Evolutionary conservation across 2,329 filamentous ascomycete species (phyloP).

Genomic region (Akanthomyces muscarius): DNA sequence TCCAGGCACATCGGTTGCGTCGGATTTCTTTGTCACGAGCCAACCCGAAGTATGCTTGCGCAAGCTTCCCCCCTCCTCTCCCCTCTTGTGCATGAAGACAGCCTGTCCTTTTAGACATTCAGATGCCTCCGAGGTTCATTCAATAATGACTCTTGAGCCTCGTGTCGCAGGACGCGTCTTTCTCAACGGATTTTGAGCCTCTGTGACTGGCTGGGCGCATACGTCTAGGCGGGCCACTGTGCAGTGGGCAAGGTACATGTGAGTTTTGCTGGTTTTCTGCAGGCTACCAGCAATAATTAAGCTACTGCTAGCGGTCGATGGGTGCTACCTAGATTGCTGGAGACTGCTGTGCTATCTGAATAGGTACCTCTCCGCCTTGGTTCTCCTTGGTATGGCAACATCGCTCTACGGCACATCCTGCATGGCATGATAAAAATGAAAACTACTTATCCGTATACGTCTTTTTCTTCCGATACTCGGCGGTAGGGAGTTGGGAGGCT

Average conservation of each 20-base stretch:
- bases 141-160: background rate
- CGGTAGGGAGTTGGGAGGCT: background rate
- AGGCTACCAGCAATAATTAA: background rate
- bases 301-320: background rate
- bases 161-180: constrained; percentile 1
- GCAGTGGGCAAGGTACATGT: background rate
- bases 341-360: no score
- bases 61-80: background rate
- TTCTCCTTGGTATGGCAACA: background rate
- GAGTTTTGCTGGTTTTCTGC: background rate
- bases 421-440: background rate
- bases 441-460: background rate
- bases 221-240: background rate
- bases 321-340: background rate
- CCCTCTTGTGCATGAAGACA: background rate
- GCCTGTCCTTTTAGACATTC: constrained; percentile 1
- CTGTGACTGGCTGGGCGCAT: background rate
- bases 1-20: constrained; percentile 1
- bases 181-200: constrained; percentile 13
- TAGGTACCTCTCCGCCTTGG: no score
- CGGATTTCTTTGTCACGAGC: constrained; percentile 3
- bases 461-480: background rate
- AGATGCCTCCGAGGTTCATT: background rate
- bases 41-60: background rate
- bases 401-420: background rate